Evolutionary conservation across 805 yeast species (phyloP).

Genomic region (Ogataea pini): DNA sequence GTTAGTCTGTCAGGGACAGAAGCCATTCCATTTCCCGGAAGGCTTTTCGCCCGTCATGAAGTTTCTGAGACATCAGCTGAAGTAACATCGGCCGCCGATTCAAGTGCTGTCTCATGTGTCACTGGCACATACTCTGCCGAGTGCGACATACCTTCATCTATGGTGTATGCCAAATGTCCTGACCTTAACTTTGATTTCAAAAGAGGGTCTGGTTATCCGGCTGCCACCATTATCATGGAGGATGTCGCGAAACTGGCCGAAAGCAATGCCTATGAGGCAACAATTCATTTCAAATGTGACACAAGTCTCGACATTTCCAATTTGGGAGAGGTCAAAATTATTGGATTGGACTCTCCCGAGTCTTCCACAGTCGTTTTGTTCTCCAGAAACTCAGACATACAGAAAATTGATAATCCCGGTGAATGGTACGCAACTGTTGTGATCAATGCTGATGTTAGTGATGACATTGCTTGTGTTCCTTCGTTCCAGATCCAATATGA

Average conservation of each 20-base stretch:
- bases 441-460: conserved; percentile 24
- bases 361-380: conserved; percentile 24
- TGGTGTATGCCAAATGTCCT: conserved; percentile 15
- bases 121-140: conserved; percentile 8
- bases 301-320: conserved; percentile 17
- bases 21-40: background rate
- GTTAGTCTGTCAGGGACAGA: background rate
- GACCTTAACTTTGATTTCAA: conserved; percentile 18
- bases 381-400: conserved; percentile 26
- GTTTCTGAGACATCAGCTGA: background rate
- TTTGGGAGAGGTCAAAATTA: conserved; percentile 31
- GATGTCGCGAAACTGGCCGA: conserved; percentile 12
- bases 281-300: conserved; percentile 18
- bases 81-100: background rate
- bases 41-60: background rate
- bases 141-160: conserved; percentile 1
- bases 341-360: conserved; percentile 33
- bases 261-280: conserved; percentile 16
- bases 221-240: conserved; percentile 18
- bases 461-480: conserved; percentile 25
- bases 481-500: conserved; percentile 36
- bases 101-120: conserved; percentile 6
- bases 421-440: conserved; percentile 31
- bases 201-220: conserved; percentile 16
- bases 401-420: conserved; percentile 26